Conservation (phyloP, 2,329 filamentous ascomycete genomes). For the Claviceps paspali region DNA sequence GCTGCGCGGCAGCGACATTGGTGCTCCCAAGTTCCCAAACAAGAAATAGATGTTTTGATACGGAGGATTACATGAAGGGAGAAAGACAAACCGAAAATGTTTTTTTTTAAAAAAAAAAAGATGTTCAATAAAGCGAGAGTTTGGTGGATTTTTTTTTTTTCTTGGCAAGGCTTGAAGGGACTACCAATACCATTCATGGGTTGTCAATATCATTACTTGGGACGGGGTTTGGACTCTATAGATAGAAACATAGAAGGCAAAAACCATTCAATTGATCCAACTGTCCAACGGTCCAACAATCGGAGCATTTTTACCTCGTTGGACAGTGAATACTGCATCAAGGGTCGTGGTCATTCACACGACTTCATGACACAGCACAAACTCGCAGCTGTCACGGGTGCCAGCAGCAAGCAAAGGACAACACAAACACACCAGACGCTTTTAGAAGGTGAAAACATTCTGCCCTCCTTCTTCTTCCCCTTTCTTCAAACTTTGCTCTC, state of each 20-base stretch:
- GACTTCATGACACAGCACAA: background rate
- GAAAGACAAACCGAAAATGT: background rate
- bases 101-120: slow-evolving; percentile 1
- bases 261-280: background rate
- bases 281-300: background rate
- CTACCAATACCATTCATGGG: background rate
- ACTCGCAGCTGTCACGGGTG: background rate
- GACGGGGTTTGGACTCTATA: slow-evolving; percentile 3
- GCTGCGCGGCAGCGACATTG: slow-evolving; percentile 73
- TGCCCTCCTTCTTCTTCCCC: background rate
- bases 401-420: background rate
- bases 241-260: slow-evolving; percentile 6
- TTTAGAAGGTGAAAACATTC: background rate
- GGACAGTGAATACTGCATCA: background rate
- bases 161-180: background rate
- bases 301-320: slow-evolving; percentile 2
- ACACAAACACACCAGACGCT: background rate
- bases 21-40: slow-evolving; percentile 67
- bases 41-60: slow-evolving; percentile 29
- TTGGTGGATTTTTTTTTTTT: background rate
- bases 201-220: background rate
- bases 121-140: slow-evolving; percentile 3
- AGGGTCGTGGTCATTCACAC: background rate
- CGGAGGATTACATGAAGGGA: background rate
- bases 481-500: background rate